Conservation (phyloP, 495 filamentous ascomycete species). For the Neurospora sp. region DNA sequence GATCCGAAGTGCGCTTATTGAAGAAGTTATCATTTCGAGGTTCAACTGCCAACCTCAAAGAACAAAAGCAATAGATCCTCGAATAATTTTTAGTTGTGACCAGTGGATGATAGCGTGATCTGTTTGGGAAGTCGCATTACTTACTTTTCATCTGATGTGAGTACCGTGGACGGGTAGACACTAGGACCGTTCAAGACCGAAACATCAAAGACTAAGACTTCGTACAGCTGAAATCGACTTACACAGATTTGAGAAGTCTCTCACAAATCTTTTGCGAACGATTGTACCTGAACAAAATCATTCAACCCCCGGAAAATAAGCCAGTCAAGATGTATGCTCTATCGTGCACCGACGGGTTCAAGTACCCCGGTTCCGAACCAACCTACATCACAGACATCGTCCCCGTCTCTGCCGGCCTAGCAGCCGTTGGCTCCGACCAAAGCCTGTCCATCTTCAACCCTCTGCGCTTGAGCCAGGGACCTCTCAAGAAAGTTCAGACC, state of each 20-base stretch:
- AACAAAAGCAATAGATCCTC: background rate
- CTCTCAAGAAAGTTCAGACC: slow-evolving; percentile 30
- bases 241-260: background rate
- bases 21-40: background rate
- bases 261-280: background rate
- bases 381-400: slow-evolving; percentile 45
- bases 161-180: background rate
- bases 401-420: slow-evolving; percentile 33
- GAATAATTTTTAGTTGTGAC: background rate
- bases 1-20: background rate
- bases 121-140: background rate
- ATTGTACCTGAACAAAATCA: background rate
- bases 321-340: slow-evolving; percentile 36
- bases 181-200: background rate
- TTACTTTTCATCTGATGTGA: background rate
- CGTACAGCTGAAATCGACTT: background rate
- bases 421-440: slow-evolving; percentile 43
- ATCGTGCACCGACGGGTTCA: slow-evolving; percentile 28
- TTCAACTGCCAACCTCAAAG: background rate
- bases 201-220: background rate
- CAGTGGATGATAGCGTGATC: background rate
- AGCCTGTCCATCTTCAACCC: slow-evolving; percentile 47
- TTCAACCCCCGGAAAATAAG: background rate
- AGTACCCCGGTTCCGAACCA: slow-evolving; percentile 29
- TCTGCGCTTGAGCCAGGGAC: slow-evolving; percentile 28